phyloP scores from a whole-genome alignment of 1,139 yeast genomes.

The Sugiyamaella grinbergsii region DNA sequence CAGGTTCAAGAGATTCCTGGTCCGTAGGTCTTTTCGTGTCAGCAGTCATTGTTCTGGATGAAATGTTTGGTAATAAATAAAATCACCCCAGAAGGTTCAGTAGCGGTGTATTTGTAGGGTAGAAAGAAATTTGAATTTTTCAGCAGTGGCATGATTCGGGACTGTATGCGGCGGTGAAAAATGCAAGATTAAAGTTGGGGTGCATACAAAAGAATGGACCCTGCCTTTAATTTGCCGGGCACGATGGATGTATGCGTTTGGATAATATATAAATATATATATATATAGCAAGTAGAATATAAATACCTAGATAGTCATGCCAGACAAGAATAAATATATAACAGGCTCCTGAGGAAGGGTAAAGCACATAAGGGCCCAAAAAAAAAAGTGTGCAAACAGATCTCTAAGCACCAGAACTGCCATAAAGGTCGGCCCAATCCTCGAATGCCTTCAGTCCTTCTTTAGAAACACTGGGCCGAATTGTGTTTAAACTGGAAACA shows the following conservation, averaged over 20 bases:
- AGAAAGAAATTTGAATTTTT: no score
- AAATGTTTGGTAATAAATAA: no score
- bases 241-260: no score
- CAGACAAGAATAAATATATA: no score
- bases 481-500: constrained; percentile 71
- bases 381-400: neutral
- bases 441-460: constrained; percentile 82
- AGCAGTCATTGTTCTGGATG: constrained; percentile 6
- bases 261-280: no score
- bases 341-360: neutral
- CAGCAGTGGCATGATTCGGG: neutral
- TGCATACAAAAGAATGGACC: neutral
- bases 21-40: constrained; percentile 5
- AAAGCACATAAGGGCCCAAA: neutral
- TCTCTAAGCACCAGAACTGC: constrained; percentile 78
- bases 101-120: no score
- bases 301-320: no score
- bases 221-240: neutral
- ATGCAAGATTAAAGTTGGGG: neutral
- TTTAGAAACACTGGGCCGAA: constrained; percentile 86
- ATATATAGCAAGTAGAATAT: no score
- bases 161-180: neutral
- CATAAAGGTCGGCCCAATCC: constrained; percentile 88
- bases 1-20: neutral
- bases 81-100: no score